Evolutionary conservation across 495 filamentous ascomycete species (phyloP).

Genomic region (Saxophila tyrrhenica): DNA sequence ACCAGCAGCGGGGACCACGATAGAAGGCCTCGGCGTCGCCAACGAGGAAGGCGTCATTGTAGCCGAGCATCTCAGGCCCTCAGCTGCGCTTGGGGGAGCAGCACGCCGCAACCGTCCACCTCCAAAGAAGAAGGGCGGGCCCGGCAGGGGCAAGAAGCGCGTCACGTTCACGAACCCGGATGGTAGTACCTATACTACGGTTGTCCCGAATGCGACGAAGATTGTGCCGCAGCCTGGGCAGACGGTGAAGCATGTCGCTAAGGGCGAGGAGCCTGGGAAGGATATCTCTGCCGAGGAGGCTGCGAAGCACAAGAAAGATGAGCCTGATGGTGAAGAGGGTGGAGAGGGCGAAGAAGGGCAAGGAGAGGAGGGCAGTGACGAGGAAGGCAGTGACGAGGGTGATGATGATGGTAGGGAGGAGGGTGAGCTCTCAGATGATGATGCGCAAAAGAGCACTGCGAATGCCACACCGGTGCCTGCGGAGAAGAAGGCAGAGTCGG

Average conservation of each 20-base stretch:
- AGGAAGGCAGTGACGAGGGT: constrained; percentile 23
- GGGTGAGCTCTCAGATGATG: constrained; percentile 21
- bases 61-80: constrained; percentile 38
- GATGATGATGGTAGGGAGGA: constrained; percentile 25
- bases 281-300: constrained; percentile 27
- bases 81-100: constrained; percentile 23
- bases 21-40: constrained; percentile 51
- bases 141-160: constrained; percentile 30
- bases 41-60: constrained; percentile 52
- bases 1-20: constrained; percentile 45
- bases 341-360: constrained; percentile 22
- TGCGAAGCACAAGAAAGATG: constrained; percentile 19
- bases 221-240: constrained; percentile 17
- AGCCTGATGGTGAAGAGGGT: constrained; percentile 21
- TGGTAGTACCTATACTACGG: constrained; percentile 20
- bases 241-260: constrained; percentile 22
- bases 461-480: constrained; percentile 7
- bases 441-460: neutral
- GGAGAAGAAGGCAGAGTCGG: neutral
- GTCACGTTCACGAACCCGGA: constrained; percentile 27
- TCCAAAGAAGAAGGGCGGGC: constrained; percentile 37
- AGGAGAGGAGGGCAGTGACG: constrained; percentile 20
- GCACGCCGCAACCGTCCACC: constrained; percentile 46
- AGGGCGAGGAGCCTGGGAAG: constrained; percentile 20
- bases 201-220: constrained; percentile 18